phyloP scores from a whole-genome alignment of 768 basidiomycete species.

The Mycena rosella region DNA sequence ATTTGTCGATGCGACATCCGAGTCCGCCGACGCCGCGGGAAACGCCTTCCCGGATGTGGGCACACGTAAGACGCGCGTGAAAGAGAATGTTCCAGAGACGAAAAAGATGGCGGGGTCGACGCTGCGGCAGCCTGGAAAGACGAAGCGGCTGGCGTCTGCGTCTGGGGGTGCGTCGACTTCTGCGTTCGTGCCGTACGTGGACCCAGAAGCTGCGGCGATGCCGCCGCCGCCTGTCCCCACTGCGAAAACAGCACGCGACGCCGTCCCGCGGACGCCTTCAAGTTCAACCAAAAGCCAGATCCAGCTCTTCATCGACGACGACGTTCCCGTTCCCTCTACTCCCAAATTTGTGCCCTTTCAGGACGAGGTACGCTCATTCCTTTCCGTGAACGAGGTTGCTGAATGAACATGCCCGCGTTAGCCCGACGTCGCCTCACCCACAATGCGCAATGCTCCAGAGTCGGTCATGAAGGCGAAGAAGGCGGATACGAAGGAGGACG shows the following conservation, averaged over 20 bases:
- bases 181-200: constrained; percentile 71
- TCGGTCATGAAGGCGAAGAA: constrained; percentile 79
- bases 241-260: constrained; percentile 28
- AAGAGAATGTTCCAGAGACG: constrained; percentile 82
- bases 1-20: constrained; percentile 76
- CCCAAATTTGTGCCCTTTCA: constrained; percentile 79
- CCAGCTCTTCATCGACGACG: constrained; percentile 56
- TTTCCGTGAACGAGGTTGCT: constrained; percentile 8
- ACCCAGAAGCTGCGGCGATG: constrained; percentile 65
- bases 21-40: constrained; percentile 54
- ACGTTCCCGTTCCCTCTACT: constrained; percentile 54
- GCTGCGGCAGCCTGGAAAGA: constrained; percentile 70
- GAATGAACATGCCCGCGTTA: constrained; percentile 31
- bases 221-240: constrained; percentile 55
- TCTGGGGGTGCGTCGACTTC: constrained; percentile 51
- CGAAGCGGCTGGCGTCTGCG: constrained; percentile 64
- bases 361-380: constrained; percentile 68
- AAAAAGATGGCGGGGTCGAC: constrained; percentile 78
- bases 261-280: constrained; percentile 41
- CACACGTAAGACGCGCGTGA: constrained; percentile 81
- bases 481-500: constrained; percentile 56
- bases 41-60: constrained; percentile 80
- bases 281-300: constrained; percentile 50
- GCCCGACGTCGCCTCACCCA: constrained; percentile 44
- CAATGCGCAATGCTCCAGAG: constrained; percentile 55